phyloP scores from a whole-genome alignment of 495 filamentous ascomycete species.

The Pyronema domesticum region DNA sequence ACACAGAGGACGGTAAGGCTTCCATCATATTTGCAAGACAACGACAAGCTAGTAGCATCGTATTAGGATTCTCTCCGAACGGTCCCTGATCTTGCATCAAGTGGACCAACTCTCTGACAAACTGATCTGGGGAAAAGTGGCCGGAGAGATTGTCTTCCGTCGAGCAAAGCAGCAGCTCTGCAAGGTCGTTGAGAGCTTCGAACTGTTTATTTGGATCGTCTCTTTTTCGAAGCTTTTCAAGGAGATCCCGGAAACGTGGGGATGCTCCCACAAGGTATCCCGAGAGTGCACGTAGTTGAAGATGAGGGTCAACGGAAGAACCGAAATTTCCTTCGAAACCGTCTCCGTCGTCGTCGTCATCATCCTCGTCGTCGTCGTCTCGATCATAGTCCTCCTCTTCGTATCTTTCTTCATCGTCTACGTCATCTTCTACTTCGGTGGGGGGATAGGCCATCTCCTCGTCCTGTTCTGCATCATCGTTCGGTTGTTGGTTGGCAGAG shows the following conservation, averaged over 20 bases:
- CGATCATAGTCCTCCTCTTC: conserved; percentile 32
- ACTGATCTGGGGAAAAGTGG: conserved; percentile 83
- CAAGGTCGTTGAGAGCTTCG: conserved; percentile 82
- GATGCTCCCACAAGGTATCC: conserved; percentile 81
- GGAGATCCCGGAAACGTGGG: conserved; percentile 61
- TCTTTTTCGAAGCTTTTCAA: conserved; percentile 68
- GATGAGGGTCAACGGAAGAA: conserved; percentile 42
- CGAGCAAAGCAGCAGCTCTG: conserved; percentile 79
- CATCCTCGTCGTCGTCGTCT: conserved; percentile 38
- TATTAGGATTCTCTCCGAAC: conserved; percentile 80
- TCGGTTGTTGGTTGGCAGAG: conserved; percentile 12
- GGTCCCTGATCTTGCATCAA: conserved; percentile 82
- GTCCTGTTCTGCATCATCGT: conserved; percentile 33
- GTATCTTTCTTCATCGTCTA: conserved; percentile 30
- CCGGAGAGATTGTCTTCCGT: conserved; percentile 95
- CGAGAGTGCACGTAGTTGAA: conserved; percentile 71
- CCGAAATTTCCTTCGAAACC: conserved; percentile 59
- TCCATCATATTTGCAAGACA: conserved; percentile 98
- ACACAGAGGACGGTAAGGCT: conserved; percentile 75
- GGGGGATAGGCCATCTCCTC: conserved; percentile 31
- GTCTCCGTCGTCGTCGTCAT: conserved; percentile 64
- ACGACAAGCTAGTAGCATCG: conserved; percentile 92
- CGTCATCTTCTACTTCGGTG: conserved; percentile 33
- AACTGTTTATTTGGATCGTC: conserved; percentile 78
- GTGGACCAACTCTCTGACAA: conserved; percentile 82